phyloP scores from a whole-genome alignment of 2,329 filamentous ascomycete species.

The Helotiales sp. region DNA sequence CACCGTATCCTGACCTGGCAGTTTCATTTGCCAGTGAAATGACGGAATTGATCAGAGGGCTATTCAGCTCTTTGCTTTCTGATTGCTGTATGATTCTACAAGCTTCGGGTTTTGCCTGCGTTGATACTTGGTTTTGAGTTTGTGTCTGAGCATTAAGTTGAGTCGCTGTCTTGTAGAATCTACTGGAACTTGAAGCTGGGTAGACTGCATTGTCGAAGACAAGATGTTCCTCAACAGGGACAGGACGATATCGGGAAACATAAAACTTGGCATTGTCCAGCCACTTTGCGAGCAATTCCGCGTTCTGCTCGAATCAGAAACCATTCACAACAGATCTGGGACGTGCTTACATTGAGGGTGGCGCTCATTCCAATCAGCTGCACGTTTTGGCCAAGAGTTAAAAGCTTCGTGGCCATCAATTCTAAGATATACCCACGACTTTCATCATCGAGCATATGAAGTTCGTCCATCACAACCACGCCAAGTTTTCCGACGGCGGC shows the following conservation, averaged over 20 bases:
- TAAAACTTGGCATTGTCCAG: constrained; percentile 69
- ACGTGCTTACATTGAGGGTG: constrained; percentile 64
- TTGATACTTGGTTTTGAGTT: constrained; percentile 41
- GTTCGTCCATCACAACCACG: constrained; percentile 74
- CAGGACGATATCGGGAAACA: constrained; percentile 72
- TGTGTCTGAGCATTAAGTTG: constrained; percentile 50
- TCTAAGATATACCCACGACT: constrained; percentile 79
- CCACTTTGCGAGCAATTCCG: constrained; percentile 71
- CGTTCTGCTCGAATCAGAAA: constrained; percentile 58
- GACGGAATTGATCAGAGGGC: constrained; percentile 71
- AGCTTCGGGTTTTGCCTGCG: constrained; percentile 47
- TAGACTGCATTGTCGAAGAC: constrained; percentile 75
- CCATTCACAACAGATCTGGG: neutral
- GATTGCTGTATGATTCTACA: constrained; percentile 60
- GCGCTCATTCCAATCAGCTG: constrained; percentile 70
- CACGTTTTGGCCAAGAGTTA: constrained; percentile 14
- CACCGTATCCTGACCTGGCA: constrained; percentile 70
- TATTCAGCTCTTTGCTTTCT: constrained; percentile 63
- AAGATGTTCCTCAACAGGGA: constrained; percentile 77
- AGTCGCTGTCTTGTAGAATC: constrained; percentile 61
- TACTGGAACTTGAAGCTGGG: constrained; percentile 61
- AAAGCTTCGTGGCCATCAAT: constrained; percentile 27
- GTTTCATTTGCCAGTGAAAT: constrained; percentile 73
- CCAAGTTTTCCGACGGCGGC: constrained; percentile 66
- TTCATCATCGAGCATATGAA: constrained; percentile 83